Evolutionary conservation across 202 grass and related monocot genomes (phyloP), one percentile per base, ranked within the genome.

Genomic region (Thinopyrum obtusiflorum): DNA sequence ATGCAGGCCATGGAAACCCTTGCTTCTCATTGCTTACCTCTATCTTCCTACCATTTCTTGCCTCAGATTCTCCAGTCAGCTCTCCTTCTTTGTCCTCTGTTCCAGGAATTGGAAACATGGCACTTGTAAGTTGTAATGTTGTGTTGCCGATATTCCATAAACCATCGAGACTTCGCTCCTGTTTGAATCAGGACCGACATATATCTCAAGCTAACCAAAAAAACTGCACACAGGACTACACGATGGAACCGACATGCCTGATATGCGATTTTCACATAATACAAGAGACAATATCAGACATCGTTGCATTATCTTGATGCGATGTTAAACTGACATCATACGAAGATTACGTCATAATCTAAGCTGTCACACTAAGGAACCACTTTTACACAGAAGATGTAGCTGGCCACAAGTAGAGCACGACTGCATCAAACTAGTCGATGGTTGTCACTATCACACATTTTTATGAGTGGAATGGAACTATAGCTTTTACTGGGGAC

Each of bases 371-470:
- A 66, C 42, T 65, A 80, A 27, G 20, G 3, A 63, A 14, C 57
- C 73, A 67, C 20, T 61, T 68, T 87, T 68, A 80, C 66, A 83
- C 11, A 60, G 4, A 76, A 4, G 61, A 40, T 31, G 65, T 46
- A 46, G 28, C 28, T 61, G 65, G 55, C 9, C 47, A 83, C 51
- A 51, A 6, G 21, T 31, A 37, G 11, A 68, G 5, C 8, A 7
- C 39, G 1, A 4, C 25, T 49, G 23, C 11, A 25, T 42, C 68
- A 57, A 68, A 61, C 51, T 26, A 60, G 63, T 25, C 4, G 57
- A 59, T 76, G 13, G 68, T 31, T 55, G 63, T 42, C 64, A 76
- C 60, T 21, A 59, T 61, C 77, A 37, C 46, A 36, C 11, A 28
- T 21, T 37, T 47, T 8, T 70, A 62, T 9, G 68, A 68, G 46